Base-by-base conservation (phyloP, 257 asterid genomes). In the Paraleonurus japonicus region DNA sequence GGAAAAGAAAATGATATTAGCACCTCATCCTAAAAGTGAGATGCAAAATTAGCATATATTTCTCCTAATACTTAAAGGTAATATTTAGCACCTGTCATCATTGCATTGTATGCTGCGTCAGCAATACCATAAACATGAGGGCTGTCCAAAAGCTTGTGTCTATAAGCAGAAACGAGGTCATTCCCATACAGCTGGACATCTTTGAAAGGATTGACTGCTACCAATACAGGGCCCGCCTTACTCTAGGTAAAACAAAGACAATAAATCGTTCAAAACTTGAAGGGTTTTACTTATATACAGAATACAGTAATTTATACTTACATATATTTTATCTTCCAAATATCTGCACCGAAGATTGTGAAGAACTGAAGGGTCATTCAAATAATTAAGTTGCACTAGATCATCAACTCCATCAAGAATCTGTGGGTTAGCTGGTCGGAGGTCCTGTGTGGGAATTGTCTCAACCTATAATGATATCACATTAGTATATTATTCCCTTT, bases 311-410 rank as follows among this genome's bases (percentile, higher is more conserved):
- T 73, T 51, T 41, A 11, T 39, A 74, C 92, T 75, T 77, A 95
- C 99, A 85, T 95, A 95, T 80, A 90, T 77, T 7, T 71, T 73
- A 76, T 87, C 92, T 53, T 51, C 88, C 9, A 85, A 78, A 81
- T 83, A 92, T 85, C 98, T 85, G 78, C 75, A 53, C 62, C 85
- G 88, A 77, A 95, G 92, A 79, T 90, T 95, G 82, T 95, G 91
- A 79, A 95, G 89, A 83, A 95, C 90, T 43, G 99, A 95, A 73
- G 98, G 97, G 82, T 90, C 97, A 13, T 92, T 92, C 85, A 95
- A 75, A 81, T 88, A 90, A 82, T 95, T 83, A 73, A 92, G 97
- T 61, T 90, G 92, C 68, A 81, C 81, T 66, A 95, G 96, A 85
- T 95, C 89, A 80, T 95, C 91, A 65, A 88, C 96, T 17, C 86